Conservation (phyloP, 148 eudicot species). For the Rhododendron ovatum region DNA sequence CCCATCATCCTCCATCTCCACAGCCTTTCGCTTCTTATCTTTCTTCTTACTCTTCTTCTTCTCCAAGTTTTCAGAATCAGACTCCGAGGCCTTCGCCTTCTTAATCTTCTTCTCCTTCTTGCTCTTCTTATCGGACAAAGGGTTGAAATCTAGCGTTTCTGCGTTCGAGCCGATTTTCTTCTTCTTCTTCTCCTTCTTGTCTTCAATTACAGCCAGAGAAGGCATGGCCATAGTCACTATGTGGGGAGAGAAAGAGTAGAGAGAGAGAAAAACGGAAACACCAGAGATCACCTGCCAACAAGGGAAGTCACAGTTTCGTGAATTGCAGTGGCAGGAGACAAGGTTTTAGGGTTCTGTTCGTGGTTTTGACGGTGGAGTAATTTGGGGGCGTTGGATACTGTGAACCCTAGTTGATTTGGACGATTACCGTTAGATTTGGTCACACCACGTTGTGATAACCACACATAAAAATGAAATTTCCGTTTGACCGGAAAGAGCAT, state of each 20-base stretch:
- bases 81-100: constrained; percentile 8
- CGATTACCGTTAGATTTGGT: background rate
- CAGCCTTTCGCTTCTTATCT: constrained; percentile 48
- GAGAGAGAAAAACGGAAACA: background rate
- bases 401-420: background rate
- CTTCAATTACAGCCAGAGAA: constrained; percentile 26
- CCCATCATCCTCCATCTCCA: constrained; percentile 35
- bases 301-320: background rate
- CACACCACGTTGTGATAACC: too few relatives aligned
- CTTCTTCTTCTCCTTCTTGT: constrained; percentile 23
- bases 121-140: constrained; percentile 13
- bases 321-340: constrained; percentile 11
- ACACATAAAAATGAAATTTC: too few relatives aligned
- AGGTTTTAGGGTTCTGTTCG: background rate
- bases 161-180: constrained; percentile 19
- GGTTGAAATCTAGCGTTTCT: constrained; percentile 7
- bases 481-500: too few relatives aligned
- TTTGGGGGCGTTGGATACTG: background rate
- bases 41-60: constrained; percentile 35
- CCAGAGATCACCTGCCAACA: constrained; percentile 7
- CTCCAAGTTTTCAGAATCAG: constrained; percentile 12
- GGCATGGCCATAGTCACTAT: constrained; percentile 29
- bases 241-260: background rate
- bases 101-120: constrained; percentile 29
- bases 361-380: background rate